Evolutionary conservation across 345 rosid genomes (phyloP).

Genomic region (Melaleuca quinquenervia): DNA sequence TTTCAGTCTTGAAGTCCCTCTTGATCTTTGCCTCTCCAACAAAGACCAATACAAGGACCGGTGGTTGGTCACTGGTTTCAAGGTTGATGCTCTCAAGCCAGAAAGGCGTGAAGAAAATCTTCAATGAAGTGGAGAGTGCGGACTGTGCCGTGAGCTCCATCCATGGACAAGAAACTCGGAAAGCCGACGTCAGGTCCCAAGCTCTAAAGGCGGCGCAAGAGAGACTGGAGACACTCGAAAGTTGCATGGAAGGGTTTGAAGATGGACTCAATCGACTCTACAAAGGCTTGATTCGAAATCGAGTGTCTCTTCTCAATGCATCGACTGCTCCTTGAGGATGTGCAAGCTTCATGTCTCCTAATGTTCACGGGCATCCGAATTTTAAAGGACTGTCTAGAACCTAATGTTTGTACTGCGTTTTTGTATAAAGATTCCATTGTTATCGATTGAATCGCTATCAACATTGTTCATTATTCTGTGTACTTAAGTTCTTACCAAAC

Average conservation of each 20-base stretch:
- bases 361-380: background rate
- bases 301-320: conserved; percentile 44
- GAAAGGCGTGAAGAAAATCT: conserved; percentile 8
- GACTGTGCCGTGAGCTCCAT: conserved; percentile 13
- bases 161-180: conserved; percentile 2
- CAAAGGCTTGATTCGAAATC: conserved; percentile 43
- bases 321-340: background rate
- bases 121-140: conserved; percentile 30
- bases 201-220: conserved; percentile 16
- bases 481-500: background rate
- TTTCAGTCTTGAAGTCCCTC: conserved; percentile 29
- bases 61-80: conserved; percentile 33
- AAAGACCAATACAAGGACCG: background rate
- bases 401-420: background rate
- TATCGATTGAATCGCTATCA: background rate
- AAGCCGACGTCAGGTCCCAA: background rate
- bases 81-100: conserved; percentile 19
- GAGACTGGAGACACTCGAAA: conserved; percentile 23
- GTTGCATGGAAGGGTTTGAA: conserved; percentile 17
- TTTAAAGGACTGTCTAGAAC: background rate
- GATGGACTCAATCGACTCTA: conserved; percentile 22
- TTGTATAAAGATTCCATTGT: background rate
- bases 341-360: conserved; percentile 16
- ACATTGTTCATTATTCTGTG: background rate
- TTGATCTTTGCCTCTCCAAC: conserved; percentile 30